These are phyloP conservation scores for Polyporus tsugae DNA, from an alignment of 1,284 basidiomycete species.

Conservation along the genomic window DNA sequence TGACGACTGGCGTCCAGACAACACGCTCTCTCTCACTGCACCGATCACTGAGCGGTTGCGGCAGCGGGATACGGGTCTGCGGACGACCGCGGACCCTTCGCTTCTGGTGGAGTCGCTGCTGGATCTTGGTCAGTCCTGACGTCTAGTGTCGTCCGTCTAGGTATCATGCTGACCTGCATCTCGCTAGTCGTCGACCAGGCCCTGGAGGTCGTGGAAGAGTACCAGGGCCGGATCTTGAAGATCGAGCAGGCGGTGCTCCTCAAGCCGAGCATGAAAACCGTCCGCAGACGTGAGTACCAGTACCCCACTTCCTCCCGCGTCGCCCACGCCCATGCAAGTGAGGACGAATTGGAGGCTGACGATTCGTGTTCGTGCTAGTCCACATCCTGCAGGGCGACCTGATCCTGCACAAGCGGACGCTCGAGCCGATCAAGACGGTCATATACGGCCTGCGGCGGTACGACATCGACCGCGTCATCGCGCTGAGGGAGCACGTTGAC, in stretches of 20 bases:
- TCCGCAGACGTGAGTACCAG: conserved; percentile 57
- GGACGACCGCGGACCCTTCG: conserved; percentile 67
- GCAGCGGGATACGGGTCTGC: conserved; percentile 64
- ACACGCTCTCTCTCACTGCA: conserved; percentile 56
- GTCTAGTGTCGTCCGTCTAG: background rate
- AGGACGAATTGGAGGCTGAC: background rate
- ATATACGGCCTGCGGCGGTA: conserved; percentile 73
- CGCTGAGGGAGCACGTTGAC: conserved; percentile 52
- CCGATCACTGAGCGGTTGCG: conserved; percentile 64
- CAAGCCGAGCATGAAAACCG: conserved; percentile 65
- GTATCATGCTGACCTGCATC: background rate
- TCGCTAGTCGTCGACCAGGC: conserved; percentile 67
- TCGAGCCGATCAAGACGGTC: conserved; percentile 72
- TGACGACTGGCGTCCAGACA: conserved; percentile 37
- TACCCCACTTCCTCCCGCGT: background rate
- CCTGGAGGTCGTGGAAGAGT: conserved; percentile 72
- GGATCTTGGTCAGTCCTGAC: conserved; percentile 58
- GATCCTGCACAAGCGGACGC: conserved; percentile 71
- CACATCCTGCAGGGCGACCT: conserved; percentile 79
- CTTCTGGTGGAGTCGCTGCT: conserved; percentile 68
- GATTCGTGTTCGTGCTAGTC: conserved; percentile 47
- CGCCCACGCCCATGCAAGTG: too few species aligned
- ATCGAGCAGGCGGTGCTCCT: conserved; percentile 67
- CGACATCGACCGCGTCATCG: conserved; percentile 68
- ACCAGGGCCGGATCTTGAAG: conserved; percentile 65